A percentile compares a stretch with the other conserved stretches of the same genome.
Evolutionary conservation across 805 yeast species (phyloP).

Genomic region (Maudiozyma serrabonitensis): DNA sequence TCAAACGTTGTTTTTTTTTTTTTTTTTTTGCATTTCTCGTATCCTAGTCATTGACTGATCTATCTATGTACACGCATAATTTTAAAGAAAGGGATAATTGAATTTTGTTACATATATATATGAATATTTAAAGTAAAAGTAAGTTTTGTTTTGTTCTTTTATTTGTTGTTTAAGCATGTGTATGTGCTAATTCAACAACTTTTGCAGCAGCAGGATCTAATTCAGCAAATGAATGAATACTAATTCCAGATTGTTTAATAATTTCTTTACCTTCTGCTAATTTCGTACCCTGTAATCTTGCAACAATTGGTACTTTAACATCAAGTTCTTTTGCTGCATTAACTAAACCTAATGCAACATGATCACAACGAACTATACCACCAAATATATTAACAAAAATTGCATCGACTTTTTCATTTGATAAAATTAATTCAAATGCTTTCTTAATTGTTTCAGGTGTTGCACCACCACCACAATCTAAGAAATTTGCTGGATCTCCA

Average conservation of each 20-base stretch:
- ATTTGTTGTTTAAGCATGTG: not conserved
- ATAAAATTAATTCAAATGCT: slow-evolving; percentile 87
- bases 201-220: slow-evolving; percentile 96
- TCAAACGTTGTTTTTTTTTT: no score
- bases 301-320: slow-evolving; percentile 89
- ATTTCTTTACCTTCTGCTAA: slow-evolving; percentile 79
- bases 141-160: not conserved
- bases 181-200: slow-evolving; percentile 62
- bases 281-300: slow-evolving; percentile 98
- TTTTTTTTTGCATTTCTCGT: no score
- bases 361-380: slow-evolving; percentile 99
- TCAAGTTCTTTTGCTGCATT: slow-evolving; percentile 89
- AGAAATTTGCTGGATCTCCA: slow-evolving; percentile 97
- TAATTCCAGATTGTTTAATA: slow-evolving; percentile 80
- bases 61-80: not conserved
- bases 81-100: not conserved
- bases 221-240: slow-evolving; percentile 84
- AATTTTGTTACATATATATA: not conserved
- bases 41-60: no score
- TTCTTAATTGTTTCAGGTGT: slow-evolving; percentile 96
- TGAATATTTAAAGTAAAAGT: not conserved
- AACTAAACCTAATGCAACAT: slow-evolving; percentile 94
- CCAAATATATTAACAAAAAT: slow-evolving; percentile 98
- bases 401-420: slow-evolving; percentile 83
- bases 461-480: slow-evolving; percentile 99